Evolutionary conservation across 371 early-diverging fungal genomes (phyloP), one percentile per base, ranked within the genome.

Genomic region (Mucor circinelloides): DNA sequence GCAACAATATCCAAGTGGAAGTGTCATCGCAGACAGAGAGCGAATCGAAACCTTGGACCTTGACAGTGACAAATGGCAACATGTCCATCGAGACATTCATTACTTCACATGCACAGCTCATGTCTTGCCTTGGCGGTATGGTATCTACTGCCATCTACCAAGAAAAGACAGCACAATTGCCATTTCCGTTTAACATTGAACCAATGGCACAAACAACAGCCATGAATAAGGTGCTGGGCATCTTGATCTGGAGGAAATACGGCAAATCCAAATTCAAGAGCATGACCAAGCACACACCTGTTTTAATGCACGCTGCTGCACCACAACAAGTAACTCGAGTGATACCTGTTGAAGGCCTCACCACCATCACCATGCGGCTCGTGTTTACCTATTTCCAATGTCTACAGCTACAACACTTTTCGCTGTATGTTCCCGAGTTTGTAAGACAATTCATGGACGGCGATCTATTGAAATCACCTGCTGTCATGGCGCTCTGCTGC

Each of bases 31-130:
- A 13, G n/a, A 64, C 25, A 46, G 55, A 34, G 27, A 63, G 10
- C 6, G 46, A 17, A 36, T 28, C 17, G 1, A 55, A 66, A 36
- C 60, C 60, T 0, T 82, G 82, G 82, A 21, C 42, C 23, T 42
- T 82, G 9, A 71, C 75, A 12, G 66, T 82, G 9, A 72, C 60
- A 13, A 76, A 76, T 21, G 75, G 75, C 12, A 67, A 60, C 1
- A 40, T 82, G 31, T 52, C 36, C 4, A 80, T 82, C 23, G 62
- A 72, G 1, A 82, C 83, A 0, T 31, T 67, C 44, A 80, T 82
- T 21, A 72, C 46, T 17, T 72, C 77, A 0, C 66, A 80, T 38
- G 38, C 65, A 1, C 74, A 82, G 6, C 50, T 82, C 3, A 46
- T 78, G 34, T 6, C 42, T 21, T 55, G 69, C 36, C 52, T 82